A percentile compares a stretch with the other conserved stretches of the same genome.
Evolutionary conservation across 495 filamentous ascomycete genomes (phyloP).

Genomic region (Rostrohypoxylon terebratum): DNA sequence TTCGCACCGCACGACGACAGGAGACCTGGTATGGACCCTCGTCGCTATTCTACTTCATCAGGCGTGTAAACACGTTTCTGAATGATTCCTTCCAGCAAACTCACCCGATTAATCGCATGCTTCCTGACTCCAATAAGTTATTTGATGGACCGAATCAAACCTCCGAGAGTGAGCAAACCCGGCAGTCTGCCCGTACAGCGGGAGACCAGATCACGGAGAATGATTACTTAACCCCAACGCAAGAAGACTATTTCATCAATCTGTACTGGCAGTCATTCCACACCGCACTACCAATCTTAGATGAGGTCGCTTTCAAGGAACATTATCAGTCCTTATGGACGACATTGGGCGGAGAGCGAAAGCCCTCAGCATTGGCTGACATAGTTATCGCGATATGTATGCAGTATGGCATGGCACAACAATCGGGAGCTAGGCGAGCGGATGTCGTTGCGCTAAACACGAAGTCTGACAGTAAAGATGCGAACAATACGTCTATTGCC

Average conservation of each 20-base stretch:
- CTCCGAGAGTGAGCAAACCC: conserved; percentile 7
- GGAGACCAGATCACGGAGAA: conserved; percentile 2
- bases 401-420: conserved; percentile 56
- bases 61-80: conserved; percentile 53
- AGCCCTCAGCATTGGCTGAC: conserved; percentile 64
- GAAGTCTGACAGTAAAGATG: conserved; percentile 47
- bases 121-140: conserved; percentile 32
- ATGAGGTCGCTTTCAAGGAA: conserved; percentile 60
- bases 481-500: conserved; percentile 47
- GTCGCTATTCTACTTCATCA: conserved; percentile 57
- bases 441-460: conserved; percentile 3
- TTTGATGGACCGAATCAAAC: conserved; percentile 24
- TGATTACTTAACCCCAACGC: conserved; percentile 40
- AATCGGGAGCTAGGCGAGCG: not conserved
- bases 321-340: conserved; percentile 63
- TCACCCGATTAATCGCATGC: conserved; percentile 37
- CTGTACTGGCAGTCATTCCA: conserved; percentile 63
- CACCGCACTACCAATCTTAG: conserved; percentile 49
- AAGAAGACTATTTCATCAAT: conserved; percentile 61
- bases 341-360: conserved; percentile 44
- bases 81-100: conserved; percentile 49
- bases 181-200: not conserved
- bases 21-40: conserved; percentile 56
- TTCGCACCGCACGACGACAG: conserved; percentile 48
- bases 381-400: conserved; percentile 66